Percentiles rank a stretch among this genome's conserved stretches.
Evolutionary conservation across 2,329 filamentous ascomycete genomes (phyloP).

Genomic region (Domatiomyces globalis): DNA sequence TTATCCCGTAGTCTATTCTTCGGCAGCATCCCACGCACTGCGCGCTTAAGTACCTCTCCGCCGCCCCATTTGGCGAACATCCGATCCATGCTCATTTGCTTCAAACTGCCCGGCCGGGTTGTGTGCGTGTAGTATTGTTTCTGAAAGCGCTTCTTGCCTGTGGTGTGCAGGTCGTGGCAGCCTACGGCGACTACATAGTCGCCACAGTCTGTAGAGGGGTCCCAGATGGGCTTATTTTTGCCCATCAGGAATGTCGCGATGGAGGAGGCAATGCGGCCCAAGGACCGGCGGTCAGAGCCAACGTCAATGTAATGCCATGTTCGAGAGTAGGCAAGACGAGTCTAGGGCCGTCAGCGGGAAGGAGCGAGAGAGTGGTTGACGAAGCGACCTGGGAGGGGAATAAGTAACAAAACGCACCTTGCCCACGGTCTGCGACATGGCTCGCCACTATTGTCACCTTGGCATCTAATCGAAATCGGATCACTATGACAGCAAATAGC

Average conservation of each 20-base stretch:
- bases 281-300: constrained; percentile 37
- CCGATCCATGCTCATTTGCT: constrained; percentile 82
- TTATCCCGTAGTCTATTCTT: constrained; percentile 90
- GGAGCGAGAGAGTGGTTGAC: background rate
- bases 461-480: background rate
- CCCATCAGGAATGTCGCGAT: constrained; percentile 50
- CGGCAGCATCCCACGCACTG: constrained; percentile 91
- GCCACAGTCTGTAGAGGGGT: constrained; percentile 94
- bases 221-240: constrained; percentile 97
- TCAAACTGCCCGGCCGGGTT: constrained; percentile 74
- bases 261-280: constrained; percentile 33
- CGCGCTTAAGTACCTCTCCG: constrained; percentile 75
- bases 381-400: background rate
- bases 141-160: constrained; percentile 81
- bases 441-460: constrained; percentile 4
- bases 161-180: constrained; percentile 73
- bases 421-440: constrained; percentile 33
- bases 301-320: constrained; percentile 86
- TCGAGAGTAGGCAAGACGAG: constrained; percentile 87
- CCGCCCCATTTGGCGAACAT: constrained; percentile 92
- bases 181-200: constrained; percentile 95
- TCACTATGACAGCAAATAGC: no score
- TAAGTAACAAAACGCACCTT: constrained; percentile 23
- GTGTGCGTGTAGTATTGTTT: constrained; percentile 95
- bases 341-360: constrained; percentile 39